Percentiles rank a stretch among this genome's conserved stretches.
Conservation (phyloP, 2,329 filamentous ascomycete genomes). For the Microdochium bolleyi region DNA sequence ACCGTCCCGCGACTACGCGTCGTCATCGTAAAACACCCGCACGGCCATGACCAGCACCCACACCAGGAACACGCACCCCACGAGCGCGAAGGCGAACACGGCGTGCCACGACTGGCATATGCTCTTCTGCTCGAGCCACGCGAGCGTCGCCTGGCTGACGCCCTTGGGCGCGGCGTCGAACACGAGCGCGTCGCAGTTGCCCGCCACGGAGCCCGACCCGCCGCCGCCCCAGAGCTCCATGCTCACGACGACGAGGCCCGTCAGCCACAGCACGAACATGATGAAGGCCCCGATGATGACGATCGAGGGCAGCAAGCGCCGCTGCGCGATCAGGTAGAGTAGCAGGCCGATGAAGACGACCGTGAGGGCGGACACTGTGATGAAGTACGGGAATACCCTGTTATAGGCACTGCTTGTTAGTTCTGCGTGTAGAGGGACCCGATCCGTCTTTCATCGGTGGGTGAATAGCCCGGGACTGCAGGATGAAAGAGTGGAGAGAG, state of each 20-base stretch:
- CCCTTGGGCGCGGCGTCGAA: slow-evolving; percentile 42
- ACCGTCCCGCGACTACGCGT: slow-evolving; percentile 4
- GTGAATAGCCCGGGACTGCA: too few species aligned
- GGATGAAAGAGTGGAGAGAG: not conserved
- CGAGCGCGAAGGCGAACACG: slow-evolving; percentile 54
- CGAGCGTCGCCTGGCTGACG: slow-evolving; percentile 45
- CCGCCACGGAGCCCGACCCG: slow-evolving; percentile 47
- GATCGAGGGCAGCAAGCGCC: slow-evolving; percentile 52
- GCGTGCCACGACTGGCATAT: slow-evolving; percentile 63
- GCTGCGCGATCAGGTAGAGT: slow-evolving; percentile 53
- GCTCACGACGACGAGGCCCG: slow-evolving; percentile 53
- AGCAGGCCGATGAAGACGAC: slow-evolving; percentile 60
- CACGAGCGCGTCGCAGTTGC: slow-evolving; percentile 51
- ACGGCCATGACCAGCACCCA: slow-evolving; percentile 64
- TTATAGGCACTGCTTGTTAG: not conserved
- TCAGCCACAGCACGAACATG: slow-evolving; percentile 60
- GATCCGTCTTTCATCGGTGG: too few species aligned
- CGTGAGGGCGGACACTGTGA: slow-evolving; percentile 49
- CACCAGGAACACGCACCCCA: slow-evolving; percentile 52
- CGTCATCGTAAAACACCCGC: slow-evolving; percentile 45
- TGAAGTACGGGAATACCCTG: slow-evolving; percentile 63
- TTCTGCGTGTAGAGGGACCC: not conserved
- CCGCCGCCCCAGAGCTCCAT: slow-evolving; percentile 53
- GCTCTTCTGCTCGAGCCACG: slow-evolving; percentile 54
- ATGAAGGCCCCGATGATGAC: slow-evolving; percentile 59